Percentiles rank a stretch among this genome's conserved stretches.
Conservation (phyloP, 2,329 filamentous ascomycete genomes). For the Arthrobotrys sphaeroides region DNA sequence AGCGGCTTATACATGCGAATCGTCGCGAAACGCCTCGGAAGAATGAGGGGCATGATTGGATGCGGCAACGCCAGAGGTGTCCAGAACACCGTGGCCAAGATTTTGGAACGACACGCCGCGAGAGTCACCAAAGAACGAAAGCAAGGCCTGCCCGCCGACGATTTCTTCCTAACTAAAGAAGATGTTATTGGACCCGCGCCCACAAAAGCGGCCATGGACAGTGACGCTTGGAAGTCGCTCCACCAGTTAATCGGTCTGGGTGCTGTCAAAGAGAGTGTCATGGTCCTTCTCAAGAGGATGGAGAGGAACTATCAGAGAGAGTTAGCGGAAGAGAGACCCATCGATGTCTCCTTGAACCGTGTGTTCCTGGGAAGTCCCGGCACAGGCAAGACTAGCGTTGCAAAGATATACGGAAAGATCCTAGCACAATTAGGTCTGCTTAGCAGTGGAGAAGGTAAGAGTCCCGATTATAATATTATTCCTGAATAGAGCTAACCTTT, state of each 20-base stretch:
- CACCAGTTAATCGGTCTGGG: conserved; percentile 69
- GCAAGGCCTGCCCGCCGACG: conserved; percentile 64
- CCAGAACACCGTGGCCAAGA: conserved; percentile 69
- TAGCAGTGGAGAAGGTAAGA: conserved; percentile 69
- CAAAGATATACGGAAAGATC: conserved; percentile 75
- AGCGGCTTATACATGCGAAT: conserved; percentile 73
- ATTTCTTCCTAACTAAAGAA: conserved; percentile 70
- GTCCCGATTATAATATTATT: not conserved
- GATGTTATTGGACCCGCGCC: conserved; percentile 77
- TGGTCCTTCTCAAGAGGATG: conserved; percentile 70
- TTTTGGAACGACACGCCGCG: conserved; percentile 69
- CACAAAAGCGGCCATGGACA: conserved; percentile 65
- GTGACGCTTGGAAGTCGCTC: conserved; percentile 69
- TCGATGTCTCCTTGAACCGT: conserved; percentile 72
- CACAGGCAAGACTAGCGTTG: conserved; percentile 80
- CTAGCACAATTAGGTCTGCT: conserved; percentile 74
- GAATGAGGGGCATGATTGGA: conserved; percentile 70
- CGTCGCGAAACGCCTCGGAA: conserved; percentile 70
- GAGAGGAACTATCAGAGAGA: conserved; percentile 74
- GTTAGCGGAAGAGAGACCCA: conserved; percentile 68
- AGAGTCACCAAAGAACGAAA: conserved; percentile 66
- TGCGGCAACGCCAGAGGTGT: conserved; percentile 78
- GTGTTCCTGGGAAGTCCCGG: conserved; percentile 78
- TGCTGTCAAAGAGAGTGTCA: conserved; percentile 71
- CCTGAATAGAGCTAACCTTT: not conserved